phyloP scores from a whole-genome alignment of 257 asterid species.

The Agastache rugosa region DNA sequence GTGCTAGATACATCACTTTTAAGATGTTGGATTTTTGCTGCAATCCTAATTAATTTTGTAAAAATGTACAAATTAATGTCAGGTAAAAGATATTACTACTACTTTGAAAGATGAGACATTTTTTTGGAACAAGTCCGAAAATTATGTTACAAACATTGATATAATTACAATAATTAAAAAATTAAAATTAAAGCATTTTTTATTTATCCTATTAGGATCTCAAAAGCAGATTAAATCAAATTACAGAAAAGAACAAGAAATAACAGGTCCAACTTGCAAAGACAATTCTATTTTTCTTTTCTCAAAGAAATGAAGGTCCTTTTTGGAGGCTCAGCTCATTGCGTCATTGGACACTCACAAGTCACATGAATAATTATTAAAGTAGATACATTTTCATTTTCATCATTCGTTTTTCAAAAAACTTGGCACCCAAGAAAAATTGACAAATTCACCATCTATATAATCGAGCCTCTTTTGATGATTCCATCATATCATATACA shows the following conservation, averaged over 20 bases:
- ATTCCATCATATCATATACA: not conserved
- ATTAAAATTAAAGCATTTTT: not conserved
- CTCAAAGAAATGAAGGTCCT: not conserved
- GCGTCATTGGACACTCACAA: not conserved
- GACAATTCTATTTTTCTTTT: not conserved
- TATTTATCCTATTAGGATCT: not conserved
- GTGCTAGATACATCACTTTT: too few relatives aligned
- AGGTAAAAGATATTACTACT: too few relatives aligned
- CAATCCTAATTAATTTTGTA: too few relatives aligned
- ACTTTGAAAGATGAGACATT: too few relatives aligned
- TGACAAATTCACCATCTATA: slow-evolving; percentile 1
- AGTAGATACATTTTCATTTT: not conserved
- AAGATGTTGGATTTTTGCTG: too few relatives aligned
- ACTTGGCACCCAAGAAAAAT: slow-evolving; percentile 22
- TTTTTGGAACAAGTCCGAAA: too few relatives aligned
- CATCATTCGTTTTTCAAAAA: not conserved
- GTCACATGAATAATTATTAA: not conserved
- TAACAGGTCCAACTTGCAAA: not conserved
- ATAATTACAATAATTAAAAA: too few relatives aligned
- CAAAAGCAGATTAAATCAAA: not conserved
- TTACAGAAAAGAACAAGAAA: not conserved
- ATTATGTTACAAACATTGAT: too few relatives aligned
- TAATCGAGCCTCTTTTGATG: not conserved
- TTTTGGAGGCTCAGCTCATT: not conserved
- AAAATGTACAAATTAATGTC: too few relatives aligned